Base-by-base conservation (phyloP, 2,329 filamentous ascomycete species). In the Parastagonospora nodorum region DNA sequence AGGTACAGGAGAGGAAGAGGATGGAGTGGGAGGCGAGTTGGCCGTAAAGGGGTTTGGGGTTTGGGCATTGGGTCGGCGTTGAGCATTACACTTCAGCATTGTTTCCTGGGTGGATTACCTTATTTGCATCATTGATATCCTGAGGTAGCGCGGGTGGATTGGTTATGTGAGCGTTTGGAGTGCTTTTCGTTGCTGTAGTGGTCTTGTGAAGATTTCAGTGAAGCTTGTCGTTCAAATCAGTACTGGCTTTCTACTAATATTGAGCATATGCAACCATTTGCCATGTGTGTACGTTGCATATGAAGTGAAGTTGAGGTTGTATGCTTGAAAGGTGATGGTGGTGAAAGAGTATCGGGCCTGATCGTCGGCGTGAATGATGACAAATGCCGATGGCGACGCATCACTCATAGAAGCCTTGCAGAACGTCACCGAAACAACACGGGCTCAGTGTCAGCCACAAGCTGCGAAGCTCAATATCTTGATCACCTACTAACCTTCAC, bases 311-410 rank as follows among this genome's bases (percentile, higher is more conserved):
- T 24, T 5, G 19, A 24, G 5, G 19, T 2, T 2, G 9, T 10
- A 32, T 10, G 31, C 3, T 4, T 54, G 44, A 38, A 40, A 11
- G 31, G 24, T 33, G 31, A 28, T 40, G 19, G 28, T 36, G 8
- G 30, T 40, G 24, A 15, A 11, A n/a, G 12, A 19, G 11, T 6
- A 12, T n/a, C 33, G 8, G 2, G 19, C 24, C 14, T 7, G 45
- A 41, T 45, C 30, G n/a, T 36, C 39, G 43, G 39, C 15, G 27
- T 51, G 41, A 35, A 58, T 50, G 66, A 68, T 72, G 60, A 73
- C 70, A 71, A 73, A 73, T 71, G 45, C 53, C 54, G 60, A 64
- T 60, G 66, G 58, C 57, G 61, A 61, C 43, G 58, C 56, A 42
- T 50, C 55, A 51, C 29, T 42, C 42, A 60, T 73, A 62, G 69